phyloP scores from a whole-genome alignment of 1,284 basidiomycete genomes.

The Exsudoporus floridanus region DNA sequence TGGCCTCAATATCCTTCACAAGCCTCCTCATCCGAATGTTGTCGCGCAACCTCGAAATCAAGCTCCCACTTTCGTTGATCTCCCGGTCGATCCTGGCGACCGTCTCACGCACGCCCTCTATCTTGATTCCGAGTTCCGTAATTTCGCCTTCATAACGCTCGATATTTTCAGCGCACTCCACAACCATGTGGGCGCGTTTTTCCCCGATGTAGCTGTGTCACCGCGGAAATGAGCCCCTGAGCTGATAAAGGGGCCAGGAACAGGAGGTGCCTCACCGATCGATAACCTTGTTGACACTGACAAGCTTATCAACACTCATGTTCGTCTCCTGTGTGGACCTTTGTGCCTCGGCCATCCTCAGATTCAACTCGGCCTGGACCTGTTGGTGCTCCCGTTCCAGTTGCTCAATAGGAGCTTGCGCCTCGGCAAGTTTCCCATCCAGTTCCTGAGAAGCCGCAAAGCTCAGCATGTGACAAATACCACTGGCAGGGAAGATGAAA shows the following conservation, averaged over 20 bases:
- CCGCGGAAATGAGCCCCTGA: neutral
- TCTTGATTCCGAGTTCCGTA: constrained; percentile 50
- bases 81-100: constrained; percentile 65
- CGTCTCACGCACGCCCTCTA: constrained; percentile 54
- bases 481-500: neutral
- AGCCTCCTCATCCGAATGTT: constrained; percentile 83
- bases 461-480: constrained; percentile 1
- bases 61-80: constrained; percentile 70
- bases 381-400: constrained; percentile 62
- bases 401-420: constrained; percentile 65
- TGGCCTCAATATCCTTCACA: constrained; percentile 61
- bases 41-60: constrained; percentile 75
- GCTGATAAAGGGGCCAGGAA: neutral
- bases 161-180: constrained; percentile 62
- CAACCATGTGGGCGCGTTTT: constrained; percentile 61
- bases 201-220: constrained; percentile 68
- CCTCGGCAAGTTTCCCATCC: constrained; percentile 61
- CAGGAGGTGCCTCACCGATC: constrained; percentile 50
- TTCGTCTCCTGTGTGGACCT: constrained; percentile 62
- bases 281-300: constrained; percentile 57
- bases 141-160: constrained; percentile 62
- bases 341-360: constrained; percentile 54
- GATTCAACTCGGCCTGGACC: constrained; percentile 52
- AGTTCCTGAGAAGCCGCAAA: constrained; percentile 49
- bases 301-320: constrained; percentile 62